Percentiles rank a stretch among this genome's conserved stretches.
Evolutionary conservation across 2,329 filamentous ascomycete genomes (phyloP).

Genomic region (Microsporum audouinii): DNA sequence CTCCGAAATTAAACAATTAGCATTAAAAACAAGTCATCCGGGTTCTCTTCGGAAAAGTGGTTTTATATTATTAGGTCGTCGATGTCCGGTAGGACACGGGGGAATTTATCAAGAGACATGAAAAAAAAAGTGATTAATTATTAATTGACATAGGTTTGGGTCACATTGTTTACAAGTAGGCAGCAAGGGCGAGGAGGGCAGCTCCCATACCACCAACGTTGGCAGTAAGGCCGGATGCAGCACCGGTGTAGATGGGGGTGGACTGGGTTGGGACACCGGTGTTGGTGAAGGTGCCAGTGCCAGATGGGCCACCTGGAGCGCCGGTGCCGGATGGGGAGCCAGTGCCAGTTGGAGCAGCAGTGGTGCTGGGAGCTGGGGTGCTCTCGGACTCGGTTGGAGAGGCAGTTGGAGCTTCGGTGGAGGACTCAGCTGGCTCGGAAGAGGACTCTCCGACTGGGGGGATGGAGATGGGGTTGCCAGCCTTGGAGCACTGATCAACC

Average conservation of each 20-base stretch:
- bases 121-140: background rate
- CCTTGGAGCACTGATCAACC: constrained; percentile 25
- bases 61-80: constrained; percentile 1
- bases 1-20: background rate
- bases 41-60: background rate
- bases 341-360: background rate
- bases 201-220: constrained; percentile 15
- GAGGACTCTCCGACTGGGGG: constrained; percentile 18
- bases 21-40: background rate
- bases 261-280: constrained; percentile 11
- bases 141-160: background rate
- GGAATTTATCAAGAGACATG: background rate
- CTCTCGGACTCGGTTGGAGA: background rate
- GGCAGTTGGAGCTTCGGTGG: constrained; percentile 4
- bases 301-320: constrained; percentile 7
- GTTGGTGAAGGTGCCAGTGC: constrained; percentile 10
- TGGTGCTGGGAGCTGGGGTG: background rate
- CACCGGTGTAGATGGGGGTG: constrained; percentile 15
- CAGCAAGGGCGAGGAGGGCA: constrained; percentile 20
- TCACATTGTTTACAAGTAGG: constrained; percentile 33
- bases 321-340: background rate
- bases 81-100: background rate
- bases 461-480: constrained; percentile 28
- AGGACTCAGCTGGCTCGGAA: constrained; percentile 2
- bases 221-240: constrained; percentile 10